Percentiles rank a stretch among this genome's conserved stretches.
These are phyloP conservation scores for Mucor mucedo DNA, from an alignment of 371 early-diverging fungal species.

Conservation along the genomic window DNA sequence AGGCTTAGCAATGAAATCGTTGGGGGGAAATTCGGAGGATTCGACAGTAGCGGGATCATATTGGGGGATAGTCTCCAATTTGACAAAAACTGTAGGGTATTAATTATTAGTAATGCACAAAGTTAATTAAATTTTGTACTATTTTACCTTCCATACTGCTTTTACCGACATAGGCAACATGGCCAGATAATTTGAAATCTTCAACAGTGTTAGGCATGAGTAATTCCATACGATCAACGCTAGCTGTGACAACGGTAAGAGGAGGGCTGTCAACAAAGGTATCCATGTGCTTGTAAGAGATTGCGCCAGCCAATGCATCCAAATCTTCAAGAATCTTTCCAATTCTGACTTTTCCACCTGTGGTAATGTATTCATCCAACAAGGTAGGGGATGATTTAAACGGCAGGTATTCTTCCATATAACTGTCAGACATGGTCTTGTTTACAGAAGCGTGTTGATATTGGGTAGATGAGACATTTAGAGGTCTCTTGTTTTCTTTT, in stretches of 20 bases:
- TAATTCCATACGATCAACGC: slow-evolving; percentile 88
- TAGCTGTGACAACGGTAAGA: slow-evolving; percentile 82
- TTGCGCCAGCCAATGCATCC: slow-evolving; percentile 83
- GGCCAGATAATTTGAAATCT: slow-evolving; percentile 79
- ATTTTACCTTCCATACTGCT: slow-evolving; percentile 80
- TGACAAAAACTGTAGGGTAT: slow-evolving; percentile 59
- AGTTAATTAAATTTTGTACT: neutral
- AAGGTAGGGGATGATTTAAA: slow-evolving; percentile 79
- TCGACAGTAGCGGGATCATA: slow-evolving; percentile 19
- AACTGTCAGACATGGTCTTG: slow-evolving; percentile 63
- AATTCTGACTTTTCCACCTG: slow-evolving; percentile 64
- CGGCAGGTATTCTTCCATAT: slow-evolving; percentile 76
- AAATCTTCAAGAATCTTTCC: slow-evolving; percentile 76
- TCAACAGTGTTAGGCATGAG: slow-evolving; percentile 61
- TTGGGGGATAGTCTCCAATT: slow-evolving; percentile 60
- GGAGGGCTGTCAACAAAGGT: slow-evolving; percentile 53
- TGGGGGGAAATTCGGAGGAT: slow-evolving; percentile 10
- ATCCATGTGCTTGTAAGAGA: slow-evolving; percentile 81
- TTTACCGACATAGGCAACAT: slow-evolving; percentile 80
- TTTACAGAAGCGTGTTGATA: slow-evolving; percentile 10
- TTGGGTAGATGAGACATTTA: slow-evolving; percentile 5
- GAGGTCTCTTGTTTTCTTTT: slow-evolving; percentile 20
- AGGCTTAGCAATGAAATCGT: slow-evolving; percentile 25
- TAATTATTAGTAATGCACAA: neutral
- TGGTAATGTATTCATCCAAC: slow-evolving; percentile 81